These are phyloP conservation scores for Alternaria sp. DNA, from an alignment of 2,329 filamentous ascomycete genomes.

Conservation along the genomic window DNA sequence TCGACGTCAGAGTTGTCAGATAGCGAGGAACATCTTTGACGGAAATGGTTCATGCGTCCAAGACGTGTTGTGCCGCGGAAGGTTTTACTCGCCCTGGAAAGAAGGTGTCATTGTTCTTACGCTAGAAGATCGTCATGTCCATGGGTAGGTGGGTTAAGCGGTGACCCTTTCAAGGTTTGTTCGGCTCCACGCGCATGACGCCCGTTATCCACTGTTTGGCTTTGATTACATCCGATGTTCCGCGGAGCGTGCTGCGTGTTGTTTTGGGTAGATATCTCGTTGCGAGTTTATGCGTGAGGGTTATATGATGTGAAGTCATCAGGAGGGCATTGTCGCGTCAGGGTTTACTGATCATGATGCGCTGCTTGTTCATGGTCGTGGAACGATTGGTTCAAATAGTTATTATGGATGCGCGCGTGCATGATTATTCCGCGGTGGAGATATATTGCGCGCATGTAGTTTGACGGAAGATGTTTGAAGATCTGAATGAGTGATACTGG, in stretches of 20 bases:
- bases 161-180: neutral
- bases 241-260: neutral
- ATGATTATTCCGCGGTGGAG: neutral
- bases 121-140: neutral
- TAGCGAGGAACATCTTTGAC: neutral
- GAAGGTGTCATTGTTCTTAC: neutral
- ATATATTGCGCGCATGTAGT: neutral
- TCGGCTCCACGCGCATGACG: neutral
- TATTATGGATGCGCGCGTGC: neutral
- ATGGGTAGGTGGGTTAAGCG: neutral
- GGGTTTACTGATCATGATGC: conserved; percentile 13
- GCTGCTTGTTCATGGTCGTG: neutral
- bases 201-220: neutral
- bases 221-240: neutral
- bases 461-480: neutral
- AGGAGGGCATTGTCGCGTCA: neutral
- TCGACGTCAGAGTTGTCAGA: neutral
- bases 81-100: neutral
- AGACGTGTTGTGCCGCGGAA: neutral
- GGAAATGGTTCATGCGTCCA: neutral
- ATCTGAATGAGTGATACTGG: neutral
- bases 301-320: conserved; percentile 1
- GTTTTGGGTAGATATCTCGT: neutral
- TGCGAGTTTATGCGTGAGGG: neutral
- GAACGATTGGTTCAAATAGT: neutral